phyloP scores from a whole-genome alignment of 2,329 filamentous ascomycete genomes.

The Tolypocladium tropicale region DNA sequence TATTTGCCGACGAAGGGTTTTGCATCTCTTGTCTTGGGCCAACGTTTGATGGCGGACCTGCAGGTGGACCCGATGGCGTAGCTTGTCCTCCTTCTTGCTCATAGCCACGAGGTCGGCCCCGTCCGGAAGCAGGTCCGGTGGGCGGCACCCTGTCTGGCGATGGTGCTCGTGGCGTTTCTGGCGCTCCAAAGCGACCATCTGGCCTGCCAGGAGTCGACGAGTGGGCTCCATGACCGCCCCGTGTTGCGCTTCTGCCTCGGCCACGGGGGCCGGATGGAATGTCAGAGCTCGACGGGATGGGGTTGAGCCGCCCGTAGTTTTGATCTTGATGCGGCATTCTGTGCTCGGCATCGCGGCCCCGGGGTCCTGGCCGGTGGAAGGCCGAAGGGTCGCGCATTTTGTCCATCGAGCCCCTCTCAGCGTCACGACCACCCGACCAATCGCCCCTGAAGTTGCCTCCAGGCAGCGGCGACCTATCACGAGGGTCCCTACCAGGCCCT shows the following conservation, averaged over 20 bases:
- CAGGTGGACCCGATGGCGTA: constrained; percentile 17
- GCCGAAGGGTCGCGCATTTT: constrained; percentile 28
- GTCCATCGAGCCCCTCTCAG: constrained; percentile 18
- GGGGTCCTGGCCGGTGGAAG: constrained; percentile 25
- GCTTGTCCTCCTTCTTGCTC: constrained; percentile 22
- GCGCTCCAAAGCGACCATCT: constrained; percentile 30
- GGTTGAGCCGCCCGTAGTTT: constrained; percentile 52
- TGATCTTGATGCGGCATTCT: constrained; percentile 44
- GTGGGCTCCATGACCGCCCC: constrained; percentile 21
- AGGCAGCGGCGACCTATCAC: constrained; percentile 20
- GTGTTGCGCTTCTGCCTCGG: constrained; percentile 33
- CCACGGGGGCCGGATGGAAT: constrained; percentile 48
- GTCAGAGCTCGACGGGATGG: constrained; percentile 33
- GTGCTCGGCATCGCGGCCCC: constrained; percentile 38
- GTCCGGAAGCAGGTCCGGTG: constrained; percentile 41
- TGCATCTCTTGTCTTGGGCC: constrained; percentile 12
- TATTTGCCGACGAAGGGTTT: constrained; percentile 13
- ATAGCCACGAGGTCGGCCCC: constrained; percentile 34
- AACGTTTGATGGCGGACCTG: constrained; percentile 27
- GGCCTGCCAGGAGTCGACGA: constrained; percentile 27
- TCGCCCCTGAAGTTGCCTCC: constrained; percentile 21
- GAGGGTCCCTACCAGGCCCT: constrained; percentile 16
- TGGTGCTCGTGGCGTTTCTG: constrained; percentile 29
- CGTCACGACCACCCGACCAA: constrained; percentile 28
- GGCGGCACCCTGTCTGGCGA: constrained; percentile 42